Conservation (phyloP, 257 asterid genomes). For the Buddleja alternifolia region DNA sequence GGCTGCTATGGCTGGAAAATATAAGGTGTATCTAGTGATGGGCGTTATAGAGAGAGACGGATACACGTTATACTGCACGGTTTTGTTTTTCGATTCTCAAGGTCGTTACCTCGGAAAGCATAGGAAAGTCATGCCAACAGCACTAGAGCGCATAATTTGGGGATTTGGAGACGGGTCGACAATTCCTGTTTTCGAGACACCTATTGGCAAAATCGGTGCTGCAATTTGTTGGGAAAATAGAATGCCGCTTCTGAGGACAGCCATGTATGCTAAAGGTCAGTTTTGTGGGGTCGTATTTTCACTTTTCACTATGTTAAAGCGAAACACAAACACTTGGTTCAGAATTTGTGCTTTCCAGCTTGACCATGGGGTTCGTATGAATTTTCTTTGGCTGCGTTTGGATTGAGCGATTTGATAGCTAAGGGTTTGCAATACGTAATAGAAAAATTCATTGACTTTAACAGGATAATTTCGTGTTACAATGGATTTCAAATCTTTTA, state of each 20-base stretch:
- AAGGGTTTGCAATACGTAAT: too few species aligned
- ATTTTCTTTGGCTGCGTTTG: neutral
- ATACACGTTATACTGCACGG: constrained; percentile 85
- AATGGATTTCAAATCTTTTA: too few species aligned
- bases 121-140: constrained; percentile 91
- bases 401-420: too few species aligned
- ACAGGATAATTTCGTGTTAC: too few species aligned
- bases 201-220: constrained; percentile 92
- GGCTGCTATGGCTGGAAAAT: constrained; percentile 96
- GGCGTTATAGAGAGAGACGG: constrained; percentile 94
- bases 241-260: constrained; percentile 95
- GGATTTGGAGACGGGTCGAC: constrained; percentile 99
- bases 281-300: neutral
- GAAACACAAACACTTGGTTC: neutral
- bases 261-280: constrained; percentile 92
- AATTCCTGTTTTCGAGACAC: constrained; percentile 88
- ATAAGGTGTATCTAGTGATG: constrained; percentile 86
- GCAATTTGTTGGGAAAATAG: constrained; percentile 99
- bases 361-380: neutral
- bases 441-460: too few species aligned
- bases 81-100: constrained; percentile 81
- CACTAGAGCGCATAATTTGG: constrained; percentile 91
- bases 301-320: neutral
- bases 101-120: constrained; percentile 92
- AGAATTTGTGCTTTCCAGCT: too few species aligned